phyloP scores from a whole-genome alignment of 805 yeast genomes.

The Metschnikowia cerradonensis region DNA sequence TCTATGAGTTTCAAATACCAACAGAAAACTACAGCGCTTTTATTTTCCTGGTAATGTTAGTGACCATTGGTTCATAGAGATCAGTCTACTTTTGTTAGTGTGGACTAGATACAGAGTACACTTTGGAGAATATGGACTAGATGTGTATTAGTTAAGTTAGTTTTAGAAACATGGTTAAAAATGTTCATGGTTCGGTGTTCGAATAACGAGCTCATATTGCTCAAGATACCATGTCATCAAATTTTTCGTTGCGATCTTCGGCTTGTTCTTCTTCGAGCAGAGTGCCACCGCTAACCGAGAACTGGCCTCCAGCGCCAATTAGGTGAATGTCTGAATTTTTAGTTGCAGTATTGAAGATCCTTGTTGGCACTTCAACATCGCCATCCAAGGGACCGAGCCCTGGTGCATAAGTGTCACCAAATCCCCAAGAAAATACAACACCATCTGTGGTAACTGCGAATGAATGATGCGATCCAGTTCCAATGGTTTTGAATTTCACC shows the following conservation, averaged over 20 bases:
- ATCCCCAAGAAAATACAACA: slow-evolving; percentile 92
- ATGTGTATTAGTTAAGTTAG: background rate
- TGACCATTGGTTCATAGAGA: too few species aligned
- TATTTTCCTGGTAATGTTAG: too few species aligned
- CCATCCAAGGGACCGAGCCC: slow-evolving; percentile 92
- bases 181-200: background rate
- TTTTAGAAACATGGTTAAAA: background rate
- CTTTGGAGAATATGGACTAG: background rate
- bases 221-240: slow-evolving; percentile 44
- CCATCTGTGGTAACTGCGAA: slow-evolving; percentile 84
- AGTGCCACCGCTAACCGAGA: slow-evolving; percentile 82
- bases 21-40: too few species aligned
- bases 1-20: too few species aligned
- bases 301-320: slow-evolving; percentile 96
- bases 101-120: too few species aligned
- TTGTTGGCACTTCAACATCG: slow-evolving; percentile 83
- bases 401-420: slow-evolving; percentile 93
- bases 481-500: slow-evolving; percentile 42
- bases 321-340: slow-evolving; percentile 64
- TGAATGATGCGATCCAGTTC: slow-evolving; percentile 91
- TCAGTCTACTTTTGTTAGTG: too few species aligned
- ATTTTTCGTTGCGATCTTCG: slow-evolving; percentile 47
- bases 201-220: too few species aligned
- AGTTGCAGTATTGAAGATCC: slow-evolving; percentile 92
- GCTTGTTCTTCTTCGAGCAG: slow-evolving; percentile 50